Evolutionary conservation across 495 filamentous ascomycete species (phyloP), one percentile per base, ranked within the genome.

Genomic region (Xylaria sp.): DNA sequence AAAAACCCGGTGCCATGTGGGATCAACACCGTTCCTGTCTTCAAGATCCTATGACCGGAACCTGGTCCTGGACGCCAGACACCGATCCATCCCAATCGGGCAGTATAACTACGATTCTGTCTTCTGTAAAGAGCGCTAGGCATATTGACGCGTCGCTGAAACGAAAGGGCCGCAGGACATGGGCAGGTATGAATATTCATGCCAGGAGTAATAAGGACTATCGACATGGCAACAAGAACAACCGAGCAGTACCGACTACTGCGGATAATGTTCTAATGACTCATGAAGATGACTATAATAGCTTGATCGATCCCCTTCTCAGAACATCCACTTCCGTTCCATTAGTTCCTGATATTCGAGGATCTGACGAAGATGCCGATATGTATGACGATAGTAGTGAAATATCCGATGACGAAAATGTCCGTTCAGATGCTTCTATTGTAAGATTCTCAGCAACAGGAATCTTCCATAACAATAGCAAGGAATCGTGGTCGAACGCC

Each of bases 31-130:
- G 15, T 37, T 62, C 68, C 1, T 62, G 26, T 50, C 71, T 79
- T 65, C 77, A 79, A 71, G 69, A 79, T 41, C 75, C 73, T 26
- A 31, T 57, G 3, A 75, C 73, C 9, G 75, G 77, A 24, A 59
- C 77, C 31, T 79, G 77, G 77, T 74, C 75, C 50, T 40, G 52
- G 40, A 59, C 31, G 29, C 74, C 71, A 48, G 71, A 75, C 41
- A 68, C 63, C 31, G 50, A 33, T 8, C 33, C 61, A 19, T 57
- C 69, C 5, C 63, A 40, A 21, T 11, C 37, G 12, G 67, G 67
- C 41, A 57, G 26, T 26, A 72, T 76, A 35, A 70, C 66, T 31
- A 62, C 31, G 19, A 70, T 76, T 9, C 59, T 78, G 53, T 76
- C 74, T 40, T 76, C 74, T 19, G 61, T 72, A 17, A 46, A 61